Percentiles rank a stretch among this genome's conserved stretches.
These are phyloP conservation scores for Pythium brassicae DNA, from an alignment of 352 stramenopile genomes.

Conservation along the genomic window DNA sequence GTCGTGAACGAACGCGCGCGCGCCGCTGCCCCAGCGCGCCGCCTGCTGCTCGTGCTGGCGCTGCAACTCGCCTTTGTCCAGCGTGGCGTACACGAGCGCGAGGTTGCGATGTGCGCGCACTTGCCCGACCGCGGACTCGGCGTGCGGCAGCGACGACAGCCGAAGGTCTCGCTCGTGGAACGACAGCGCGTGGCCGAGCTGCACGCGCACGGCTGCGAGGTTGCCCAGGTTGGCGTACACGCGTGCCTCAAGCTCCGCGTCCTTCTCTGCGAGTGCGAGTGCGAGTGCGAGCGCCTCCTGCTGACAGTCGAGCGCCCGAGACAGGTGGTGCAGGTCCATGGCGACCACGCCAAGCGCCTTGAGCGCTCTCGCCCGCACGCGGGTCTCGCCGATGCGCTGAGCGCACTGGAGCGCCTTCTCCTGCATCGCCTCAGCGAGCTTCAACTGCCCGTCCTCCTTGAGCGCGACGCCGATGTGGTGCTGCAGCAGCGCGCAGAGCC, in stretches of 20 bases:
- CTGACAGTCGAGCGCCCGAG: constrained; percentile 47
- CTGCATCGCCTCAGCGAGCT: constrained; percentile 39
- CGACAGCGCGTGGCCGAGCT: constrained; percentile 53
- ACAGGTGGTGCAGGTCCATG: constrained; percentile 38
- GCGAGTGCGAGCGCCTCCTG: constrained; percentile 59
- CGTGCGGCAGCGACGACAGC: constrained; percentile 33
- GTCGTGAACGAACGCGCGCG: constrained; percentile 42
- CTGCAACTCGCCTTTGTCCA: constrained; percentile 38
- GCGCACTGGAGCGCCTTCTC: constrained; percentile 46
- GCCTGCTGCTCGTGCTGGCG: constrained; percentile 36
- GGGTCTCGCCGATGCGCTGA: constrained; percentile 26
- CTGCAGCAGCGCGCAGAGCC: constrained; percentile 41
- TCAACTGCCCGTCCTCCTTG: constrained; percentile 45
- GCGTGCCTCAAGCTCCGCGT: constrained; percentile 64
- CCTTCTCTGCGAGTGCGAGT: constrained; percentile 29
- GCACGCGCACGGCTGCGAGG: constrained; percentile 39
- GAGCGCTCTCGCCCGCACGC: constrained; percentile 45
- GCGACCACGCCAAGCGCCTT: constrained; percentile 67
- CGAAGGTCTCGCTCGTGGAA: constrained; percentile 62
- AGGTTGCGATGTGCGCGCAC: constrained; percentile 68
- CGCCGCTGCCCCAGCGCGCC: constrained; percentile 9
- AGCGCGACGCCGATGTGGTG: constrained; percentile 71
- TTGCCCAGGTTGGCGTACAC: constrained; percentile 81
- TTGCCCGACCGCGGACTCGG: constrained; percentile 44
- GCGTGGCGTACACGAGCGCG: constrained; percentile 53